Evolutionary conservation across 2,329 filamentous ascomycete genomes (phyloP).

Genomic region (Fusarium sublunatum): DNA sequence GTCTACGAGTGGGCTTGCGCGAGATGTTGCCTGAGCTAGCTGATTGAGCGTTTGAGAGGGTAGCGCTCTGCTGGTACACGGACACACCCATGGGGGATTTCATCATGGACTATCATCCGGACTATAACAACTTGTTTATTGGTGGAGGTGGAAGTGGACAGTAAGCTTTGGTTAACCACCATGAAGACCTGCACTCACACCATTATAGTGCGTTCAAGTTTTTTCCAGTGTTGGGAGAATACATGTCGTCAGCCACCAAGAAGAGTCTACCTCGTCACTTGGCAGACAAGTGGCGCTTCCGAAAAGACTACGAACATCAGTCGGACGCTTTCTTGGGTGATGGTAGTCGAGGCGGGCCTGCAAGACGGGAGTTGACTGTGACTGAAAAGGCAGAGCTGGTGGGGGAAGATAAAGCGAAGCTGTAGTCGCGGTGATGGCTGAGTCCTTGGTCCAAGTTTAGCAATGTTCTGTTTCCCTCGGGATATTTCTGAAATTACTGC

Average conservation of each 20-base stretch:
- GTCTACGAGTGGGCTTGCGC: conserved; percentile 19
- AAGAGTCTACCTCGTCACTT: conserved; percentile 12
- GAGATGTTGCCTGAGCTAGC: conserved; percentile 38
- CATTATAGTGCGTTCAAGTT: conserved; percentile 34
- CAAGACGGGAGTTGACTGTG: conserved; percentile 12
- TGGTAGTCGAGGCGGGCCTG: conserved; percentile 35
- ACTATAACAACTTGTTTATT: conserved; percentile 36
- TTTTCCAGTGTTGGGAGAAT: conserved; percentile 32
- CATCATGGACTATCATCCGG: conserved; percentile 40
- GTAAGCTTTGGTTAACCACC: not conserved
- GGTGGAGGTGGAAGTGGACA: conserved; percentile 38
- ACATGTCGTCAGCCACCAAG: conserved; percentile 15
- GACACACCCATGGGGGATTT: conserved; percentile 39
- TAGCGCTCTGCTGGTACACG: conserved; percentile 37
- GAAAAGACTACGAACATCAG: conserved; percentile 24
- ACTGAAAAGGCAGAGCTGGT: conserved; percentile 14
- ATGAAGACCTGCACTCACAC: accelerated
- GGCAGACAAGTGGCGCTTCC: conserved; percentile 32
- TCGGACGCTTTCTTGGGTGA: conserved; percentile 30
- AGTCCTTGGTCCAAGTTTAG: too few relatives aligned
- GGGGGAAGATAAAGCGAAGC: conserved; percentile 2
- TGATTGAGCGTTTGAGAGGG: conserved; percentile 14
- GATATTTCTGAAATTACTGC: too few relatives aligned
- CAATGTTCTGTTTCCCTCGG: too few relatives aligned
- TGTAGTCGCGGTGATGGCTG: not conserved